Conservation (phyloP, 2,329 filamentous ascomycete genomes). For the Stachybotrys chartarum region DNA sequence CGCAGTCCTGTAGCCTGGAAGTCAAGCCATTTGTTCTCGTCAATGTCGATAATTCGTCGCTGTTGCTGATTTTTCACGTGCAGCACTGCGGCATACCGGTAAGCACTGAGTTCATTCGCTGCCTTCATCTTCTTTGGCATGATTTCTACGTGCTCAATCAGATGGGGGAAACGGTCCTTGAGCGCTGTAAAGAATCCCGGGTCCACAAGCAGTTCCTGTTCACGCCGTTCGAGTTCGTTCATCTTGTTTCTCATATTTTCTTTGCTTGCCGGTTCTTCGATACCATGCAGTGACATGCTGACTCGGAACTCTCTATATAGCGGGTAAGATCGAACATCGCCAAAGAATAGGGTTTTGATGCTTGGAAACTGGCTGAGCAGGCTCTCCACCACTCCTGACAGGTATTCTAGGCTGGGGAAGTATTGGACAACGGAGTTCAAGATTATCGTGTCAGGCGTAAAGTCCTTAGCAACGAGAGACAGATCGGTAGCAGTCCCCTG, state of each 20-base stretch:
- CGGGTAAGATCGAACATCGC: neutral
- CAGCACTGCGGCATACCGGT: conserved; percentile 16
- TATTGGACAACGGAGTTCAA: conserved; percentile 21
- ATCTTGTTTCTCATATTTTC: neutral
- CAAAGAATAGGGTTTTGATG: neutral
- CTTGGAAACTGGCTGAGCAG: conserved; percentile 6
- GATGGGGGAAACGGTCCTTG: conserved; percentile 5
- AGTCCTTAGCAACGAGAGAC: neutral
- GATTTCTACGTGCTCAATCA: conserved; percentile 13
- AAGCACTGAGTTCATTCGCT: conserved; percentile 16
- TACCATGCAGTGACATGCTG: neutral
- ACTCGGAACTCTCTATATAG: neutral
- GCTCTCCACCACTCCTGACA: conserved; percentile 8
- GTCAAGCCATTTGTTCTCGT: conserved; percentile 2
- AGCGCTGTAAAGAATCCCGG: conserved; percentile 16
- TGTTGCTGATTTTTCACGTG: conserved; percentile 4
- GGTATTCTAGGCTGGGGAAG: conserved; percentile 18
- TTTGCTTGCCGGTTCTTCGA: neutral
- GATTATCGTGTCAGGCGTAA: conserved; percentile 10
- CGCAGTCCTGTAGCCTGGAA: conserved; percentile 1
- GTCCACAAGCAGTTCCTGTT: conserved; percentile 13
- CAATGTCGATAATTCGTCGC: neutral
- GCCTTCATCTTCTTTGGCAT: conserved; percentile 16
- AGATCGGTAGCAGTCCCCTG: conserved; percentile 14
- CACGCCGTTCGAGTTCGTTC: neutral